Conservation (phyloP, 139 green algal species). For the Penium margaritaceum region DNA sequence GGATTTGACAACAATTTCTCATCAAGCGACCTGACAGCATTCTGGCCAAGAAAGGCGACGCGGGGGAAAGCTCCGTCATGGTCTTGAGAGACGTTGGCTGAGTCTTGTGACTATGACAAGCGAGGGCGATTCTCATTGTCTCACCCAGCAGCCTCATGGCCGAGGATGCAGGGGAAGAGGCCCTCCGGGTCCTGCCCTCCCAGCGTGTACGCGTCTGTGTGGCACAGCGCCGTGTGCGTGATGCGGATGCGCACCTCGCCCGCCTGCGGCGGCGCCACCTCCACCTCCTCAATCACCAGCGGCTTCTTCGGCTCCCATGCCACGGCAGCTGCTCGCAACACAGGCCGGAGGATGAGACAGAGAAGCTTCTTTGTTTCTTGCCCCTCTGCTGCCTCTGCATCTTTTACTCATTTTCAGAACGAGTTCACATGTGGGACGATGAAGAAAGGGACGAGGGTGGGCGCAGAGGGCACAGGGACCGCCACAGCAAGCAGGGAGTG, state of each 20-base stretch:
- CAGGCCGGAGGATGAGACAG: background rate
- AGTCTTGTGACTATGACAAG: too few relatives aligned
- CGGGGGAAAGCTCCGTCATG: too few relatives aligned
- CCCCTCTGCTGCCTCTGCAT: background rate
- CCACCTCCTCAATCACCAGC: constrained; percentile 73
- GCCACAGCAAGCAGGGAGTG: too few relatives aligned
- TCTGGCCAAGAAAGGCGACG: too few relatives aligned
- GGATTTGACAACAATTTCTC: too few relatives aligned
- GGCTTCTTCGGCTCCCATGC: constrained; percentile 71
- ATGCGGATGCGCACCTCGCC: constrained; percentile 77
- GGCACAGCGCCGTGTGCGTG: constrained; percentile 72
- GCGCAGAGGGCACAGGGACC: too few relatives aligned
- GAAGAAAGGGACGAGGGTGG: constrained; percentile 8
- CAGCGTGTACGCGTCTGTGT: constrained; percentile 41
- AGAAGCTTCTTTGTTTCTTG: background rate
- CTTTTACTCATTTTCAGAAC: background rate
- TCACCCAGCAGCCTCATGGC: constrained; percentile 78
- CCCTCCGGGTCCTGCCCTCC: constrained; percentile 57
- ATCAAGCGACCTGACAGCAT: too few relatives aligned
- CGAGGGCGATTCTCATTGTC: background rate
- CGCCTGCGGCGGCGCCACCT: constrained; percentile 54
- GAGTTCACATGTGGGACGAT: background rate
- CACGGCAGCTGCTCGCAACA: constrained; percentile 66
- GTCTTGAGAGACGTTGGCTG: background rate
- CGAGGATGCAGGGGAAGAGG: constrained; percentile 92